Conservation (phyloP, 176 grass and related monocot genomes). For the Dendrocalamus sinicus region DNA sequence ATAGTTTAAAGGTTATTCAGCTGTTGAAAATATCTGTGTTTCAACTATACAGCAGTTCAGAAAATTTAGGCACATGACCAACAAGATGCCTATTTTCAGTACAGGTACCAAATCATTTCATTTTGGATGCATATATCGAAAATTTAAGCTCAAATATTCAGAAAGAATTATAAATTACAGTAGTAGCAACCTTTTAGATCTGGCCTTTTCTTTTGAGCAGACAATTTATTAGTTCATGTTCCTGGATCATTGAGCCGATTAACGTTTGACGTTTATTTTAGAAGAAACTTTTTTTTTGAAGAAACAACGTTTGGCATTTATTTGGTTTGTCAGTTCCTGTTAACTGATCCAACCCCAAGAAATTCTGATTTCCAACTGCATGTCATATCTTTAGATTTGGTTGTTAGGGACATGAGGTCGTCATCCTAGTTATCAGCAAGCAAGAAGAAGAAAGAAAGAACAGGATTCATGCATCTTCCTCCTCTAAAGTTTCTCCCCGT, state of each 20-base stretch:
- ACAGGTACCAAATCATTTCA: not conserved
- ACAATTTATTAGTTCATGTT: not conserved
- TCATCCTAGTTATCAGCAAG: no score
- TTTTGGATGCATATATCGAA: not conserved
- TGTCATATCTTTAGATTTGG: no score
- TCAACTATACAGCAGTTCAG: not conserved
- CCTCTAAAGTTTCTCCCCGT: no score
- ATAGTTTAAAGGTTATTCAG: not conserved
- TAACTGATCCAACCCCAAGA: not conserved
- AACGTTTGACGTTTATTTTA: not conserved
- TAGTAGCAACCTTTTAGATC: not conserved
- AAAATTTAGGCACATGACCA: not conserved
- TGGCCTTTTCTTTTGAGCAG: conserved; percentile 6
- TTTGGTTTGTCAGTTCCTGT: not conserved
- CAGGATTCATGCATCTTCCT: no score
- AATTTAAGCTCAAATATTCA: not conserved
- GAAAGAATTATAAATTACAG: not conserved
- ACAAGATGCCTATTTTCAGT: conserved; percentile 1
- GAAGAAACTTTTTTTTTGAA: no score
- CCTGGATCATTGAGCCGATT: not conserved
- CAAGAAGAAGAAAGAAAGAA: no score
- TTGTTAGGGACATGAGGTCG: no score
- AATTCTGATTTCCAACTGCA: not conserved
- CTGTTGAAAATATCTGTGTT: conserved; percentile 1
- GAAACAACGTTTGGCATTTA: not conserved